These are phyloP conservation scores for Metarhizium guizhouense DNA, from an alignment of 2,329 filamentous ascomycete species.

Conservation along the genomic window DNA sequence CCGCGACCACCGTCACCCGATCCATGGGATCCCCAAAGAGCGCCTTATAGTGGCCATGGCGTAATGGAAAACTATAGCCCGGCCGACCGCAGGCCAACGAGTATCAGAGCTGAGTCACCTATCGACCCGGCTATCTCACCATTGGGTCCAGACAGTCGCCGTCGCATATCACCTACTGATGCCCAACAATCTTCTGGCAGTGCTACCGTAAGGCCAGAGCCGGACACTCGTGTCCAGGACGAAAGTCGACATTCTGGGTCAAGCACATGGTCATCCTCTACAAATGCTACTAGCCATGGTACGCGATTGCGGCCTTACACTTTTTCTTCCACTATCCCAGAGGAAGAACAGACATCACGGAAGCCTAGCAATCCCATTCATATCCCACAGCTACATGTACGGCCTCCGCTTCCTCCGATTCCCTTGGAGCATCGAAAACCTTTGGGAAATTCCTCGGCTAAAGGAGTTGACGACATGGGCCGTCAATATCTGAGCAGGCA, in stretches of 20 bases:
- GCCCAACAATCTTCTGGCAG: constrained; percentile 2
- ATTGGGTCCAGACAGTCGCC: background rate
- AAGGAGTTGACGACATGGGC: constrained; percentile 6
- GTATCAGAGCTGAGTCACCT: constrained; percentile 8
- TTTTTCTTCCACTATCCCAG: constrained; percentile 10
- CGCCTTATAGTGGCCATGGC: constrained; percentile 12
- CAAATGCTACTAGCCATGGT: constrained; percentile 6
- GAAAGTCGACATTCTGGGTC: constrained; percentile 9
- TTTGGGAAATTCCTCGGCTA: background rate
- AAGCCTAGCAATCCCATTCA: background rate
- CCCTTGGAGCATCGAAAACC: background rate
- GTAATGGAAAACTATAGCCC: constrained; percentile 11
- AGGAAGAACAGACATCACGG: constrained; percentile 5
- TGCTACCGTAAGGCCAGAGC: constrained; percentile 3
- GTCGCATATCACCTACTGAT: background rate
- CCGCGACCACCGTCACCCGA: constrained; percentile 30
- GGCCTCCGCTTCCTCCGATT: constrained; percentile 1
- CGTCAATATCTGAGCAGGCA: constrained; percentile 6
- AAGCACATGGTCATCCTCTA: constrained; percentile 10
- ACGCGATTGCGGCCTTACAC: constrained; percentile 6
- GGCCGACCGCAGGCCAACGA: constrained; percentile 13
- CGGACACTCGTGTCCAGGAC: constrained; percentile 6
- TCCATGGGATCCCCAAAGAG: constrained; percentile 31
- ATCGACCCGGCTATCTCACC: constrained; percentile 11
- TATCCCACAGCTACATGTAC: constrained; percentile 6